Conservation (phyloP, 306 rosid species). For the Fragaria iinumae region DNA sequence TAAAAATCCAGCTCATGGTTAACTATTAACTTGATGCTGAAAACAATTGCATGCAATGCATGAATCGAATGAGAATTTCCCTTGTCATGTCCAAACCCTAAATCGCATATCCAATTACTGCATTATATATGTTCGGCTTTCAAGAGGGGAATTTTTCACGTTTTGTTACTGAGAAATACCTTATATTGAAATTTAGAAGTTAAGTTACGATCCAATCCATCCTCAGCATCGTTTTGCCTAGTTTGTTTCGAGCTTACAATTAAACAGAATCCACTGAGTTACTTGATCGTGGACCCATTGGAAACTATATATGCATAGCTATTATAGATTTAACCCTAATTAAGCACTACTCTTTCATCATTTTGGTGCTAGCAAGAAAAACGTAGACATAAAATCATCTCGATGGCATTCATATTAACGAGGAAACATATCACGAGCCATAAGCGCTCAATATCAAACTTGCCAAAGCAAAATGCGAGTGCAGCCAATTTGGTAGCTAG, state of each 20-base stretch:
- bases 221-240: background rate
- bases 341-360: background rate
- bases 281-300: constrained; percentile 9
- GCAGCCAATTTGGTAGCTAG: constrained; percentile 2
- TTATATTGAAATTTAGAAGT: background rate
- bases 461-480: background rate
- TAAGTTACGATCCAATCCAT: background rate
- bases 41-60: background rate
- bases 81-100: background rate
- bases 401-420: background rate
- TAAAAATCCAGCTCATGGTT: background rate
- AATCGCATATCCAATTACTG: background rate
- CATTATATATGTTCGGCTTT: background rate
- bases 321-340: too few relatives aligned
- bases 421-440: constrained; percentile 16
- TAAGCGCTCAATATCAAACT: background rate
- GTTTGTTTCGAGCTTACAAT: background rate
- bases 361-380: background rate
- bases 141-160: constrained; percentile 6
- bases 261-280: background rate
- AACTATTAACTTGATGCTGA: background rate
- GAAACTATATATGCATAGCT: background rate
- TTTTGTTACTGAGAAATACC: constrained; percentile 1
- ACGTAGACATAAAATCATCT: background rate
- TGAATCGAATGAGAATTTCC: constrained; percentile 2